These are phyloP conservation scores for Beauveria asiatica DNA, from an alignment of 2,329 filamentous ascomycete species.

Conservation along the genomic window DNA sequence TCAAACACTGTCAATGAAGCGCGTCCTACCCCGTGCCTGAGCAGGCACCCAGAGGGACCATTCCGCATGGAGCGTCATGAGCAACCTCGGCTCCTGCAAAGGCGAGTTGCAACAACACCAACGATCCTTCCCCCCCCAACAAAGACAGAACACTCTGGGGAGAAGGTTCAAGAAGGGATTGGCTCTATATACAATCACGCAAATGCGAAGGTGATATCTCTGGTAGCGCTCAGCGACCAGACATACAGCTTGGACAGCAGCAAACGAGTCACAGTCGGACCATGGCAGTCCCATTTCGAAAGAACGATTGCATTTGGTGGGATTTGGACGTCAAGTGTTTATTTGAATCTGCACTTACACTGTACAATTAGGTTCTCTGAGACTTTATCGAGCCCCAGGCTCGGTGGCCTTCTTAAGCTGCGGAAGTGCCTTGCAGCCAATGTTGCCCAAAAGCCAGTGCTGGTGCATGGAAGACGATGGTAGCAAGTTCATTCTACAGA, in stretches of 20 bases:
- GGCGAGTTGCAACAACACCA: conserved; percentile 24
- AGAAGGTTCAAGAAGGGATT: background rate
- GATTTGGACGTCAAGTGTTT: conserved; percentile 28
- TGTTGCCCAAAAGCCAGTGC: conserved; percentile 82
- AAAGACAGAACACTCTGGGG: background rate
- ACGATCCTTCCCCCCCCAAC: conserved; percentile 16
- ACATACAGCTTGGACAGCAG: conserved; percentile 28
- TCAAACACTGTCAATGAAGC: background rate
- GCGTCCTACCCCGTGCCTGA: background rate
- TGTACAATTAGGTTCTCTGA: conserved; percentile 51
- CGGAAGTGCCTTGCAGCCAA: conserved; percentile 73
- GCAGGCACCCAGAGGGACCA: background rate
- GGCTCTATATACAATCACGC: background rate
- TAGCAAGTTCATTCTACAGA: conserved; percentile 76
- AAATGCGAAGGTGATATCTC: conserved; percentile 7
- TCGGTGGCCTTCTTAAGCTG: conserved; percentile 85
- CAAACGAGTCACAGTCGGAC: conserved; percentile 50
- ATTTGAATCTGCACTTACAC: background rate
- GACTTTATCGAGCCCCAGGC: conserved; percentile 78
- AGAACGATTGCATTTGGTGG: conserved; percentile 66
- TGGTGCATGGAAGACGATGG: conserved; percentile 85
- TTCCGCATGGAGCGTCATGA: background rate
- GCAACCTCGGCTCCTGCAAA: conserved; percentile 9
- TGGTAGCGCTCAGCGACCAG: conserved; percentile 11
- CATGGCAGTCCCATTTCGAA: conserved; percentile 69